phyloP scores from a whole-genome alignment of 1,139 yeast genomes.

The Hanseniaspora sp. region DNA sequence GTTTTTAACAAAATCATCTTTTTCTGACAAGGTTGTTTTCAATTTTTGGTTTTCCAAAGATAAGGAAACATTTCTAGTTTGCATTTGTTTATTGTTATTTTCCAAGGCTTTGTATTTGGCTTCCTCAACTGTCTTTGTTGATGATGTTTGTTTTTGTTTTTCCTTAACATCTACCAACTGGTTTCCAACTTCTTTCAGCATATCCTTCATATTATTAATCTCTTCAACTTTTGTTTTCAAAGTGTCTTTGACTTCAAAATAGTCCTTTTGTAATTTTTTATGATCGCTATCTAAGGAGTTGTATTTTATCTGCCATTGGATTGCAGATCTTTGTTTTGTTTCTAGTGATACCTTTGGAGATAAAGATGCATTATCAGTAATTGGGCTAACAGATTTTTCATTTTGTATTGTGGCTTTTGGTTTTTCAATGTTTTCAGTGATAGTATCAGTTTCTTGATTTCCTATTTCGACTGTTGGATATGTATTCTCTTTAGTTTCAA shows the following conservation, averaged over 20 bases:
- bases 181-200: constrained; percentile 62
- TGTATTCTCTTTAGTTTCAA: constrained; percentile 1
- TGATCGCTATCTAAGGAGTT: constrained; percentile 13
- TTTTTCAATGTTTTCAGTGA: not conserved
- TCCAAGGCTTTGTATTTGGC: constrained; percentile 10
- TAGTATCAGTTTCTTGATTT: not conserved
- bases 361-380: no score
- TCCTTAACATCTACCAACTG: constrained; percentile 45
- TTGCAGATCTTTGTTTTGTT: constrained; percentile 15
- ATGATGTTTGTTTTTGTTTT: constrained; percentile 21
- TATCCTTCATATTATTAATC: constrained; percentile 45
- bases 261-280: constrained; percentile 11
- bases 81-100: constrained; percentile 16
- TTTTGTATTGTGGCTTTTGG: not conserved
- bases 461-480: not conserved
- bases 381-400: not conserved
- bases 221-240: constrained; percentile 25
- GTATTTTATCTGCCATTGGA: constrained; percentile 16
- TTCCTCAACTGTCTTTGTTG: constrained; percentile 18
- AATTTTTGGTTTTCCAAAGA: constrained; percentile 20
- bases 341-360: not conserved
- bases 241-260: constrained; percentile 16
- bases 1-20: constrained; percentile 39
- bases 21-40: constrained; percentile 32
- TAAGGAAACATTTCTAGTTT: constrained; percentile 4